A percentile compares a stretch with the other conserved stretches of the same genome.
Conservation (phyloP, 306 rosid species). For the Prunus kanzakura region DNA sequence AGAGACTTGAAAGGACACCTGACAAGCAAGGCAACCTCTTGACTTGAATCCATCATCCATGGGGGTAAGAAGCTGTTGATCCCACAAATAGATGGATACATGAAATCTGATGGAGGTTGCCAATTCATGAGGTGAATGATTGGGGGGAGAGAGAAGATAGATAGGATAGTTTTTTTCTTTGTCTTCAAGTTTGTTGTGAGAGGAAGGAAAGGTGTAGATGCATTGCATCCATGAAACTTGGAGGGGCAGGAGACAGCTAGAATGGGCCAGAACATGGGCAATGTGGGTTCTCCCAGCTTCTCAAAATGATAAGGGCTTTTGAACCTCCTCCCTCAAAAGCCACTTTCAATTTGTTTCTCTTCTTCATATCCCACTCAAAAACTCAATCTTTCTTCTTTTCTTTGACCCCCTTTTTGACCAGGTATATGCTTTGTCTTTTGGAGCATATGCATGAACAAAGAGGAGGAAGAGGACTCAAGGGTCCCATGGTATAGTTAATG, state of each 20-base stretch:
- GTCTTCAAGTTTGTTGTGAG: slow-evolving; percentile 13
- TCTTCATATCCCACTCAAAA: slow-evolving; percentile 37
- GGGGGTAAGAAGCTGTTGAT: slow-evolving; percentile 30
- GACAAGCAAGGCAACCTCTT: slow-evolving; percentile 26
- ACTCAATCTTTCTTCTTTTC: slow-evolving; percentile 41
- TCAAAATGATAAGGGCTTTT: slow-evolving; percentile 44
- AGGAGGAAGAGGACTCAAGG: slow-evolving; percentile 27
- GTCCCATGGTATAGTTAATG: slow-evolving; percentile 27
- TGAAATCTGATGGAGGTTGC: slow-evolving; percentile 77
- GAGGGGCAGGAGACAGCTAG: slow-evolving; percentile 50
- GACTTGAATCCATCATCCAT: slow-evolving; percentile 41
- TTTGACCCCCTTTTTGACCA: slow-evolving; percentile 70
- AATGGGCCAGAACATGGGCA: slow-evolving; percentile 67
- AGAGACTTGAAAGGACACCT: slow-evolving; percentile 1
- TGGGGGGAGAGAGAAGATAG: slow-evolving; percentile 17
- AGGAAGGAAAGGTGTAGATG: slow-evolving; percentile 42
- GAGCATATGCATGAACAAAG: slow-evolving; percentile 63
- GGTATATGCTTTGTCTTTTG: slow-evolving; percentile 41
- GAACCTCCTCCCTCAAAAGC: slow-evolving; percentile 40
- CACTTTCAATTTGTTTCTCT: slow-evolving; percentile 31
- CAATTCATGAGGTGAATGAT: slow-evolving; percentile 81
- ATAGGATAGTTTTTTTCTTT: slow-evolving; percentile 12
- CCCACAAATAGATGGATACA: slow-evolving; percentile 48
- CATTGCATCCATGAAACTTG: slow-evolving; percentile 68
- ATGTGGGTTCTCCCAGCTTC: slow-evolving; percentile 58